Conservation (phyloP, 2,329 filamentous ascomycete genomes). For the Immersiporthe knoxdaviesiana region DNA sequence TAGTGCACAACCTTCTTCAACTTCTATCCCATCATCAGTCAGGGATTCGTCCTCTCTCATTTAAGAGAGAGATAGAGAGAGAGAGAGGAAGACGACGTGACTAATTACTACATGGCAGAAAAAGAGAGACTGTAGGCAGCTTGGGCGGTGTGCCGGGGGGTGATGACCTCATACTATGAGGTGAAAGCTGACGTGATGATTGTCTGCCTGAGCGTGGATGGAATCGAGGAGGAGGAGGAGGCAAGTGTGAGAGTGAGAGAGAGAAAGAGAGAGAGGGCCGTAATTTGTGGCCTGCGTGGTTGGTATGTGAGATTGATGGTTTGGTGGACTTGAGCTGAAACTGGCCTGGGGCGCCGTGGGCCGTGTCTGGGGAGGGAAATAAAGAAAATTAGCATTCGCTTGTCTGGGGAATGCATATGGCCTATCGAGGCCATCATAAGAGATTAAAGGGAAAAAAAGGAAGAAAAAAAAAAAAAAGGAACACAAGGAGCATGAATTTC, state of each 20-base stretch:
- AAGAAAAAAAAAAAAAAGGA: background rate
- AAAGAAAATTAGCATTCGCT: too few relatives aligned
- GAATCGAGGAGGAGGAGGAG: background rate
- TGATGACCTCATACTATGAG: too few relatives aligned
- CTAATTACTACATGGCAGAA: background rate
- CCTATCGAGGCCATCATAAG: background rate
- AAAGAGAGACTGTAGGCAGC: too few relatives aligned
- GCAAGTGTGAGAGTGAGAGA: background rate
- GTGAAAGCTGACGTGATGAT: background rate
- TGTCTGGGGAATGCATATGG: background rate
- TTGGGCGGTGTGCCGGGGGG: too few relatives aligned
- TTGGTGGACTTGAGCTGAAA: slow-evolving; percentile 14
- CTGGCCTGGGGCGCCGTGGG: slow-evolving; percentile 3
- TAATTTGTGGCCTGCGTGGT: background rate
- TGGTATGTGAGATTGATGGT: too few relatives aligned
- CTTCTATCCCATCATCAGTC: background rate
- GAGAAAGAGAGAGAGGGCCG: too few relatives aligned
- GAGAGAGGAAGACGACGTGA: background rate
- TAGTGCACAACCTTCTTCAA: background rate
- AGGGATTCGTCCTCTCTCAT: background rate
- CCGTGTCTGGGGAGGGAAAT: slow-evolving; percentile 3
- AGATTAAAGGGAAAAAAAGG: background rate
- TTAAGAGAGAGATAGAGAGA: too few relatives aligned
- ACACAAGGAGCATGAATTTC: background rate
- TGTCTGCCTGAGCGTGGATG: background rate